Evolutionary conservation across 2,329 filamentous ascomycete species (phyloP).

Genomic region (Colletotrichum sp.): DNA sequence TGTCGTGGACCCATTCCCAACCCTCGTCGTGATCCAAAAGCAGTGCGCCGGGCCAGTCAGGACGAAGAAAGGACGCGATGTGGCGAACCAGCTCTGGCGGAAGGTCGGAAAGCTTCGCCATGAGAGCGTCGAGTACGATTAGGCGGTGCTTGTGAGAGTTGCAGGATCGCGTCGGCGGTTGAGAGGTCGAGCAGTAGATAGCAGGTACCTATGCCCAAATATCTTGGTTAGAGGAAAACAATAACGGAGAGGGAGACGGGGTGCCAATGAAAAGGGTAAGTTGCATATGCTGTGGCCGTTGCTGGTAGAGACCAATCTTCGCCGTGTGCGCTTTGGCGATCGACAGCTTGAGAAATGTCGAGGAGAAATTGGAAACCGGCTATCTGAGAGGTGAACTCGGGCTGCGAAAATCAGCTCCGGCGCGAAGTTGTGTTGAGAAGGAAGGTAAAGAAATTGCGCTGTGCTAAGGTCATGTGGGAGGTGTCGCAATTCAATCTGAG

Average conservation of each 20-base stretch:
- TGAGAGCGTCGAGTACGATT: not conserved
- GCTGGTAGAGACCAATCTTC: not conserved
- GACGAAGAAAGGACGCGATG: not conserved
- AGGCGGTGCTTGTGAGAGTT: accelerated
- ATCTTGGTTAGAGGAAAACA: not conserved
- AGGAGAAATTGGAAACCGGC: not conserved
- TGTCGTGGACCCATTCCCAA: not conserved
- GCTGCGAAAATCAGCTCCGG: not conserved
- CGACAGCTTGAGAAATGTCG: not conserved
- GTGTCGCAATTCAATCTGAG: not conserved
- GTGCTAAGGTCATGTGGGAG: not conserved
- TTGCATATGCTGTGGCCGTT: not conserved
- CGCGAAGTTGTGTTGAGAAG: accelerated
- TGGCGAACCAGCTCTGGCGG: not conserved
- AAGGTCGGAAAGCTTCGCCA: not conserved
- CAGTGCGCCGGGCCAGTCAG: not conserved
- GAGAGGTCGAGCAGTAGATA: not conserved
- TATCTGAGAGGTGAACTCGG: too few species aligned
- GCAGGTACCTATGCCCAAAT: accelerated
- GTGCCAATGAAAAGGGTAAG: not conserved
- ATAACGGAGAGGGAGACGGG: not conserved
- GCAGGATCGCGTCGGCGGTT: not conserved
- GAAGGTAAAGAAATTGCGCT: not conserved
- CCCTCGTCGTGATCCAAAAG: not conserved
- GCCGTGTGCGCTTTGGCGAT: not conserved